These are phyloP conservation scores for Leptodermis oblonga DNA, from an alignment of 257 asterid genomes.

Conservation along the genomic window DNA sequence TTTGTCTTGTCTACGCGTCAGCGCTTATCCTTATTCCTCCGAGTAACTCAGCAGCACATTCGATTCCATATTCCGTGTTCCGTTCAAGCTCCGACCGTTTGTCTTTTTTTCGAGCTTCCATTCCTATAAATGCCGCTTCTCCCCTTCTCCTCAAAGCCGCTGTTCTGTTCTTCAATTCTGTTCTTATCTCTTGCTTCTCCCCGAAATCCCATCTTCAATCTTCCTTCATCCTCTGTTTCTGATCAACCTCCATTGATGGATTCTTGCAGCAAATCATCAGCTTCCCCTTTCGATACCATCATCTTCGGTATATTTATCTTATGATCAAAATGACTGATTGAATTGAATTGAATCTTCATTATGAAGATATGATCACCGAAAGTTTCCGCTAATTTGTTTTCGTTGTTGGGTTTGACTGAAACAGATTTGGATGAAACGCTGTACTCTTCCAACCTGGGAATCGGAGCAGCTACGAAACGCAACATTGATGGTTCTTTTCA, in stretches of 20 bases:
- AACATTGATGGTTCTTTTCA: slow-evolving; percentile 61
- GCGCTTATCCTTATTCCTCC: background rate
- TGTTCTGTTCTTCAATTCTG: background rate
- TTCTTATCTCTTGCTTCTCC: background rate
- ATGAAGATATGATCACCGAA: too few relatives aligned
- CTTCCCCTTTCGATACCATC: slow-evolving; percentile 32
- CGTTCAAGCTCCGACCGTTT: too few relatives aligned
- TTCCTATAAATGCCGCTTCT: slow-evolving; percentile 11
- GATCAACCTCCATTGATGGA: slow-evolving; percentile 18
- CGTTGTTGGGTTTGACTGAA: background rate
- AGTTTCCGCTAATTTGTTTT: background rate
- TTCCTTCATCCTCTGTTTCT: background rate
- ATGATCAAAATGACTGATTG: background rate
- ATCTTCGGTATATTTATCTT: slow-evolving; percentile 29
- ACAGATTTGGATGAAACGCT: slow-evolving; percentile 93
- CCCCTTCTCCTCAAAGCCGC: background rate
- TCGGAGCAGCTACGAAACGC: slow-evolving; percentile 65
- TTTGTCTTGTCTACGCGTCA: background rate
- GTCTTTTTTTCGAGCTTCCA: too few relatives aligned
- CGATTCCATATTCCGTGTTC: background rate
- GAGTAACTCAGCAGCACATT: slow-evolving; percentile 16
- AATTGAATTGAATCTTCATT: background rate
- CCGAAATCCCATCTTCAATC: background rate
- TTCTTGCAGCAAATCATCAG: slow-evolving; percentile 18
- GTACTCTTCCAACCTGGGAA: slow-evolving; percentile 68